Conservation (phyloP, 108 stramenopile species). For the Conticribra guillardii region DNA sequence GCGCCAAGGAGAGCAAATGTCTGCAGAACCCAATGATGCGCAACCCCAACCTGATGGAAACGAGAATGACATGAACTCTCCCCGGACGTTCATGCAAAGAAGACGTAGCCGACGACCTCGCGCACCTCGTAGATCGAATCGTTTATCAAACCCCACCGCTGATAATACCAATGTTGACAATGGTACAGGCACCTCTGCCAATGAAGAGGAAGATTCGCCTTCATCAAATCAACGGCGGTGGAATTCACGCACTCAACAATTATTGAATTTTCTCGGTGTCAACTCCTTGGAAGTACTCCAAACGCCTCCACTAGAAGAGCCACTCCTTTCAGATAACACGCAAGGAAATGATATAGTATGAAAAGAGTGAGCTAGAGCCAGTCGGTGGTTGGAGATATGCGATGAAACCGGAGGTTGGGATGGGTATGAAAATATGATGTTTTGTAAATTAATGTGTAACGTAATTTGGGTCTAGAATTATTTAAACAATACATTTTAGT, state of each 20-base stretch:
- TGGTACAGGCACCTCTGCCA: not conserved
- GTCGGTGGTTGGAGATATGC: too few species aligned
- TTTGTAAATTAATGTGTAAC: too few species aligned
- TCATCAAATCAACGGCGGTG: not conserved
- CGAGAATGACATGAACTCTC: not conserved
- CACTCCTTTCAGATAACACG: not conserved
- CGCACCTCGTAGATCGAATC: not conserved
- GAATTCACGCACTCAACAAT: not conserved
- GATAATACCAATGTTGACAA: not conserved
- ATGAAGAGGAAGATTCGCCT: too few species aligned
- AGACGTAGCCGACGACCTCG: not conserved
- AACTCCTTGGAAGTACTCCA: not conserved
- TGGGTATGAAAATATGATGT: too few species aligned
- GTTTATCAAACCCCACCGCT: not conserved
- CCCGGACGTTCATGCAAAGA: not conserved
- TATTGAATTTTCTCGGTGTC: not conserved
- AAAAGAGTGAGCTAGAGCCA: not conserved
- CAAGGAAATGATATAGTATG: not conserved
- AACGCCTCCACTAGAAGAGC: not conserved
- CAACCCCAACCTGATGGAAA: not conserved
- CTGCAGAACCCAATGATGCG: not conserved
- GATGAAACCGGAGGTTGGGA: too few species aligned
- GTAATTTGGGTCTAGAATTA: too few species aligned
- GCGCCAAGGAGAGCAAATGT: not conserved
- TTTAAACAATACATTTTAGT: too few species aligned